These are phyloP conservation scores for Fusarium graminum DNA, from an alignment of 2,329 filamentous ascomycete genomes.

Conservation along the genomic window DNA sequence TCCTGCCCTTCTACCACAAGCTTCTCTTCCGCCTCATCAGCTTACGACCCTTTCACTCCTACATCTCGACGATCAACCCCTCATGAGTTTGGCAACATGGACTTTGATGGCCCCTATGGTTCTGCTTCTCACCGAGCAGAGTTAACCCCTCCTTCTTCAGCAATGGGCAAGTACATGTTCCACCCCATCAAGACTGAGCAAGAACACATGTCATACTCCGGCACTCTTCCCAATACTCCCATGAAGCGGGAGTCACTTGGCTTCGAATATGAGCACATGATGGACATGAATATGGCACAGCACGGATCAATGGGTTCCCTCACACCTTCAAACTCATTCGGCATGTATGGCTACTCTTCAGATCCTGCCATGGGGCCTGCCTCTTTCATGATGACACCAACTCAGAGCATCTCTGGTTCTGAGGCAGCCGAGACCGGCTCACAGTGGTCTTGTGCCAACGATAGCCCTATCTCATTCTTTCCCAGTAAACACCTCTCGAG, in stretches of 20 bases:
- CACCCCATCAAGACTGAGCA: conserved; percentile 53
- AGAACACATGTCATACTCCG: conserved; percentile 52
- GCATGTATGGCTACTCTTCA: conserved; percentile 55
- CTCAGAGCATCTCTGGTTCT: conserved; percentile 56
- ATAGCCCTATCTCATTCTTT: conserved; percentile 59
- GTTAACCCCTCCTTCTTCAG: conserved; percentile 54
- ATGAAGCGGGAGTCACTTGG: conserved; percentile 54
- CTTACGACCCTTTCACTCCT: conserved; percentile 61
- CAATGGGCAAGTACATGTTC: conserved; percentile 54
- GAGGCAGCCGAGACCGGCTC: conserved; percentile 56
- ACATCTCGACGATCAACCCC: conserved; percentile 61
- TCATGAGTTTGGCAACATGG: conserved; percentile 54
- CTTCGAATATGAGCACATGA: conserved; percentile 57
- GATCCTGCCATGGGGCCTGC: conserved; percentile 51
- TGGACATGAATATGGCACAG: conserved; percentile 55
- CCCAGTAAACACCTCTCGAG: conserved; percentile 51
- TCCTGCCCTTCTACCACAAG: conserved; percentile 55
- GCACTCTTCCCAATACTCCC: conserved; percentile 54
- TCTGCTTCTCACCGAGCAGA: conserved; percentile 49
- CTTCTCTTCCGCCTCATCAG: conserved; percentile 58
- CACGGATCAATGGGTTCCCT: conserved; percentile 54
- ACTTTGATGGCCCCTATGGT: conserved; percentile 54
- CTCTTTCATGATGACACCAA: conserved; percentile 58
- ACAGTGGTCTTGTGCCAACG: conserved; percentile 57
- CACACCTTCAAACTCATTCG: conserved; percentile 55